These are phyloP conservation scores for Wakefieldia striispora DNA, from an alignment of 768 basidiomycete genomes.

Conservation along the genomic window DNA sequence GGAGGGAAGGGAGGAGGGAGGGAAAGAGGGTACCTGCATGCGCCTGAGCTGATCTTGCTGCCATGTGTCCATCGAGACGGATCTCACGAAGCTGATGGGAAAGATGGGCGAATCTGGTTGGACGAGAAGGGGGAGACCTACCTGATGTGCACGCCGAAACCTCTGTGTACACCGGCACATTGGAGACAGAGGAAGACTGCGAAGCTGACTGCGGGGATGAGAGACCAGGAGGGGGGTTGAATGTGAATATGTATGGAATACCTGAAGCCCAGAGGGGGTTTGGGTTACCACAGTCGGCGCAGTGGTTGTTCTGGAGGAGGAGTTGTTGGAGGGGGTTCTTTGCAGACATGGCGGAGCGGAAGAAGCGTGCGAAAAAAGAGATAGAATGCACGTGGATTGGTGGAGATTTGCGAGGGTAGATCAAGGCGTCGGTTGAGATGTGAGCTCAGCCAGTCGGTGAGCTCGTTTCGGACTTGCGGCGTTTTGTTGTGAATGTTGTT, in stretches of 20 bases:
- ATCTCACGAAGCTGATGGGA: constrained; percentile 74
- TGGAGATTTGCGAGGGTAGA: too few relatives aligned
- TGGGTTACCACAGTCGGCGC: constrained; percentile 83
- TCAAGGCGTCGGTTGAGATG: too few relatives aligned
- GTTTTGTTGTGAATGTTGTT: too few relatives aligned
- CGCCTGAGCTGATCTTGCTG: constrained; percentile 81
- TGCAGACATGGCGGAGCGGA: constrained; percentile 29
- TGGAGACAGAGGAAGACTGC: constrained; percentile 91
- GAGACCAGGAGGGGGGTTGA: not conserved
- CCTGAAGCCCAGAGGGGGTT: constrained; percentile 96
- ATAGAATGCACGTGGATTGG: too few relatives aligned
- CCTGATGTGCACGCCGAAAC: constrained; percentile 95
- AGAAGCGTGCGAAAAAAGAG: constrained; percentile 3
- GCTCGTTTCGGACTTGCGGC: too few relatives aligned
- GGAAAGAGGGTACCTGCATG: constrained; percentile 74
- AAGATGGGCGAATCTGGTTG: not conserved
- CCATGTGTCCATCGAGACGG: constrained; percentile 97
- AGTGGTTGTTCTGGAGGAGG: constrained; percentile 68
- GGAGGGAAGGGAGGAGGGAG: constrained; percentile 4
- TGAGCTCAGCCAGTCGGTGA: too few relatives aligned
- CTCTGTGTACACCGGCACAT: constrained; percentile 80
- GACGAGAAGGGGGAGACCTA: constrained; percentile 6
- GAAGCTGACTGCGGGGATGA: constrained; percentile 47
- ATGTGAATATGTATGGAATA: too few relatives aligned
- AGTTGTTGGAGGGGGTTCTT: constrained; percentile 74